Evolutionary conservation across 345 rosid genomes (phyloP).

Genomic region (Corymbia maculata): DNA sequence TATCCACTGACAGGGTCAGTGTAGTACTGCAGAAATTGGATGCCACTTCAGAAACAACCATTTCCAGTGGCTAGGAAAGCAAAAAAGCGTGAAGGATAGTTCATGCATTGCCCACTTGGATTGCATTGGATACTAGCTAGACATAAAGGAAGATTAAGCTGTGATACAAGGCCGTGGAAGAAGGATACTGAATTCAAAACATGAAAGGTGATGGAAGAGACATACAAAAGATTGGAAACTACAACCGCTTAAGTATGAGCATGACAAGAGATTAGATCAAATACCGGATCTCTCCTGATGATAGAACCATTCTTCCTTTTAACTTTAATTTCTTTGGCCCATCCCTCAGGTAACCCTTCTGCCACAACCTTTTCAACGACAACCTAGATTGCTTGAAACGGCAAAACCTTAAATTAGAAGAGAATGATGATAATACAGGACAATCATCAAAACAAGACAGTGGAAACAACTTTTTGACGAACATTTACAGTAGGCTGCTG

Average conservation of each 20-base stretch:
- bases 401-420: conserved; percentile 6
- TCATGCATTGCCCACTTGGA: not conserved
- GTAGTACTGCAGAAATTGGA: conserved; percentile 49
- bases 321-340: conserved; percentile 72
- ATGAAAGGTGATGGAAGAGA: not conserved
- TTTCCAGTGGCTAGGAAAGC: not conserved
- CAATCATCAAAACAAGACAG: not conserved
- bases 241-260: not conserved
- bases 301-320: conserved; percentile 36
- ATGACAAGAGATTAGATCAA: conserved; percentile 4
- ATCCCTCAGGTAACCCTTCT: conserved; percentile 78
- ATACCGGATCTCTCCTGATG: conserved; percentile 64
- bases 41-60: not conserved
- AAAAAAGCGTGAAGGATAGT: not conserved
- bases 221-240: not conserved
- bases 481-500: conserved; percentile 9
- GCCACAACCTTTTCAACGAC: conserved; percentile 43
- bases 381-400: conserved; percentile 42
- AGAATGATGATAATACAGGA: not conserved
- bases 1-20: conserved; percentile 71
- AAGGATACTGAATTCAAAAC: not conserved
- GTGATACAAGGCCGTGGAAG: not conserved
- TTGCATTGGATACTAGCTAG: not conserved
- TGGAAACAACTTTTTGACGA: conserved; percentile 1
- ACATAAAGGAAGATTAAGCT: not conserved